A percentile compares a stretch with the other conserved stretches of the same genome.
phyloP scores from a whole-genome alignment of 1,284 basidiomycete genomes.

The Moesziomyces aphidis region DNA sequence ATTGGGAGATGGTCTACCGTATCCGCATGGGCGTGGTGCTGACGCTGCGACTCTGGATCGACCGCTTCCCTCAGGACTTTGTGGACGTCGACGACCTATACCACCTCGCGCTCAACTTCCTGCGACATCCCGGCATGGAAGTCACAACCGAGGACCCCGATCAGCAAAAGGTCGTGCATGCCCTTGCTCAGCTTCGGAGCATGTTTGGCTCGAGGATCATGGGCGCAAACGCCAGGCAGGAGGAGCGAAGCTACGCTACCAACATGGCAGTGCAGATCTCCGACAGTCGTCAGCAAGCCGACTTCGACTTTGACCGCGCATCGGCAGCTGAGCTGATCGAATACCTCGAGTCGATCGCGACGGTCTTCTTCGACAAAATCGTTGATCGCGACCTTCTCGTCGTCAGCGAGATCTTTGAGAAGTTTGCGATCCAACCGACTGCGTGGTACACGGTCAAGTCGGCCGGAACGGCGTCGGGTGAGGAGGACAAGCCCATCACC shows the following conservation, averaged over 20 bases:
- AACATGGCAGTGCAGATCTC: conserved; percentile 24
- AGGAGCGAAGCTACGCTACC: conserved; percentile 34
- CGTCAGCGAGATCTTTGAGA: conserved; percentile 57
- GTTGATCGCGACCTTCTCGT: conserved; percentile 57
- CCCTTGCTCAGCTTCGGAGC: conserved; percentile 38
- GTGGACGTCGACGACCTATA: conserved; percentile 57
- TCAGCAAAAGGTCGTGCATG: conserved; percentile 41
- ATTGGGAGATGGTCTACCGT: conserved; percentile 57
- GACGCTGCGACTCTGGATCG: conserved; percentile 56
- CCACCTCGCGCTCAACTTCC: conserved; percentile 49
- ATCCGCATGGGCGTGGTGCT: conserved; percentile 59
- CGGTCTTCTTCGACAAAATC: conserved; percentile 62
- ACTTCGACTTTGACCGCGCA: conserved; percentile 55
- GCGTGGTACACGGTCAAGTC: conserved; percentile 55
- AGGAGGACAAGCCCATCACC: conserved; percentile 53
- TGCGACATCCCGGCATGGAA: conserved; percentile 36
- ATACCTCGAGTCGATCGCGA: conserved; percentile 62
- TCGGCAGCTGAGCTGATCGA: conserved; percentile 52
- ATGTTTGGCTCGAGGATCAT: conserved; percentile 47
- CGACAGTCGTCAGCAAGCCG: conserved; percentile 12
- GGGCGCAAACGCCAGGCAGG: conserved; percentile 47
- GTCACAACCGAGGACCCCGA: conserved; percentile 47
- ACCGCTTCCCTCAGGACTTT: conserved; percentile 63
- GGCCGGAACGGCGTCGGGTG: conserved; percentile 14
- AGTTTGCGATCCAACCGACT: conserved; percentile 39